Percentiles rank a stretch among this genome's conserved stretches.
Conservation (phyloP, 106 monocot genomes). For the Xerophyta viscosa region DNA sequence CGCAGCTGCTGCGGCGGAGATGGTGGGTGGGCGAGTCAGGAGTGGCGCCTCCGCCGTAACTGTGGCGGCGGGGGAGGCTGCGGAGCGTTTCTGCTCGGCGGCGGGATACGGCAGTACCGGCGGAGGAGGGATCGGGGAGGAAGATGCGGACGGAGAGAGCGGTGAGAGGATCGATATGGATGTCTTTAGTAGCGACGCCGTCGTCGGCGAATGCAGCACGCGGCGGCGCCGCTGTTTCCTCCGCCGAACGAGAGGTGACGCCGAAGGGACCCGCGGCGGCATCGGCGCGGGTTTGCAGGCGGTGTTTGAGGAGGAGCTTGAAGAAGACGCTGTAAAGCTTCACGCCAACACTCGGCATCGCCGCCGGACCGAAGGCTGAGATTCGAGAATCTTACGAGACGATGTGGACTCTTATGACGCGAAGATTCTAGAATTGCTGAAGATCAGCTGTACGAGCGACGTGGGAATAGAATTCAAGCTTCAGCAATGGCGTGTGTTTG, state of each 20-base stretch:
- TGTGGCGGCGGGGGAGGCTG: conserved; percentile 2
- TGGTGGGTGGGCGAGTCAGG: no score
- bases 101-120: not conserved
- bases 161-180: conserved; percentile 87
- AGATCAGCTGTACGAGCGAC: no score
- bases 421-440: no score
- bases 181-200: conserved; percentile 43
- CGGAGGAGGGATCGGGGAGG: conserved; percentile 43
- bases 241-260: conserved; percentile 29
- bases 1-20: conserved; percentile 45
- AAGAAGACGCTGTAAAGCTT: conserved; percentile 61
- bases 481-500: no score
- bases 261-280: conserved; percentile 4
- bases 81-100: not conserved
- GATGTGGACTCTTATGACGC: no score
- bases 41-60: no score
- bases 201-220: conserved; percentile 23
- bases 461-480: no score
- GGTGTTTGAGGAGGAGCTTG: conserved; percentile 48
- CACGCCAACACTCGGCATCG: conserved; percentile 42
- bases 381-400: no score
- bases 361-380: no score
- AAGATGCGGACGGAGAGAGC: conserved; percentile 91
- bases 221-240: conserved; percentile 18
- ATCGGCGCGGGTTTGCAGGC: conserved; percentile 18